Base-by-base conservation (phyloP, 2,329 filamentous ascomycete species). In the Colletotrichum brevisporum region DNA sequence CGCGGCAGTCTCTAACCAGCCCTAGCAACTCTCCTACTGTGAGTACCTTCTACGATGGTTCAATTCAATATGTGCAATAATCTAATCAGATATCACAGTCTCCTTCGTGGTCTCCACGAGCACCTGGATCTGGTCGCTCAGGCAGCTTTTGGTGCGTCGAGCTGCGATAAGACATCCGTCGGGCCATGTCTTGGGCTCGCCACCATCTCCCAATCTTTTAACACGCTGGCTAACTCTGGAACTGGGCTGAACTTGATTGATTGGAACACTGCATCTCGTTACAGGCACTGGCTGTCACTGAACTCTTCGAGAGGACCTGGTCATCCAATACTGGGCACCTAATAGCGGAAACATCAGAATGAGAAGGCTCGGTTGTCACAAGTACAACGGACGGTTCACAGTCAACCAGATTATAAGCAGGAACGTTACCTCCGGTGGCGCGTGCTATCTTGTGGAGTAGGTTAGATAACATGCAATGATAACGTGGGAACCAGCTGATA, bases 1-100 rank as follows among this genome's bases (percentile, higher is more conserved):
- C 85, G 65, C 83, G 86, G 73, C 81, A 84, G 74, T 91, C 89
- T 45, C 90, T 91, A 26, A 90, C 89, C 21, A 93, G 92, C 78
- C 88, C 93, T 73, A 88, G 88, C 77, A 92, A 92, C 80, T 95
- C 92, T 53, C 90, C 94, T 50, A 89, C 89, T 69, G 77, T 88
- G 74, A 71, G 79, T 77, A 12, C 16, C 16, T 5, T 41, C 2
- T 3, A 24, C 27, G 16, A 6, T 12, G 4, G 31, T 8, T 51
- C 21, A 59, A 24, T 18, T 6, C 26, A 18, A 53, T 24, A 24
- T 5, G 51, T 36, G 13, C 36, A 36, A 12, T 24, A 24, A 61
- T 21, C 77, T 82, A 77, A 82, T 71, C 63, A 16, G 36, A 31
- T 2, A 5, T 59, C 5, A 84, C 5, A 84, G 73, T 88, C 87